Evolutionary conservation across 1,284 basidiomycete species (phyloP), one percentile per base, ranked within the genome.

Genomic region (Rhizoctonia solani): DNA sequence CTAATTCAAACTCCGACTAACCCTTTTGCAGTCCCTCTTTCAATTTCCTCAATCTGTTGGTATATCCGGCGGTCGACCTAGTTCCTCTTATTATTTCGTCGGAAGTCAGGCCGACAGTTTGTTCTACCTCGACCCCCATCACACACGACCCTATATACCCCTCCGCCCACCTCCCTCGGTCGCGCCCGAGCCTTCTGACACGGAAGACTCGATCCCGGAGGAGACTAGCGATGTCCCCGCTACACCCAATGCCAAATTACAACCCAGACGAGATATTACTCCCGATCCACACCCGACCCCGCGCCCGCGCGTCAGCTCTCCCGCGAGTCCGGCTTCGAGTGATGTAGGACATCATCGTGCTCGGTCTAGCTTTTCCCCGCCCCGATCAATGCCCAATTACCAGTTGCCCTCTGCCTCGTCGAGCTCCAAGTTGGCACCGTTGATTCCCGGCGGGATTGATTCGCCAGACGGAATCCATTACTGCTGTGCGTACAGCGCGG

Each of bases 51-150:
- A 98, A 78, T 93, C 90, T 1, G 91, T 98, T 42, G 96, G 96
- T 49, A 98, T 98, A 69, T 93, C 95, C 0, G 96, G 96, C 50
- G 96, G 96, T 2, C 85, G 95, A 29, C 96, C 96, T 0, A 91
- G 91, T 23, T 96, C 93, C 0, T 98, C 94, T 0, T 98, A 98
- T 77, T 99, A 98, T 79, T 99, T 99, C 76, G 91, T 98, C 56
- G 96, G 94, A 13, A 85, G 88, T 0, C 96, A 98, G 75, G 90
- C 87, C 2, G 89, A 94, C 72, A 90, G 87, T 59, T 81, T 97
- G 4, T 96, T 98, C 78, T 99, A 98, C 75, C 89, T 98, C 54
- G 96, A 99, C 76, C 96, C 96, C 0, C 96, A 98, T 75, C 88
- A 96, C 74, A 85, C 93, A 0, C 86, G 95, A 5, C 86, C 92